Percentiles rank a stretch among this genome's conserved stretches.
Conservation (phyloP, 768 basidiomycete genomes). For the Glaciozyma martinii region DNA sequence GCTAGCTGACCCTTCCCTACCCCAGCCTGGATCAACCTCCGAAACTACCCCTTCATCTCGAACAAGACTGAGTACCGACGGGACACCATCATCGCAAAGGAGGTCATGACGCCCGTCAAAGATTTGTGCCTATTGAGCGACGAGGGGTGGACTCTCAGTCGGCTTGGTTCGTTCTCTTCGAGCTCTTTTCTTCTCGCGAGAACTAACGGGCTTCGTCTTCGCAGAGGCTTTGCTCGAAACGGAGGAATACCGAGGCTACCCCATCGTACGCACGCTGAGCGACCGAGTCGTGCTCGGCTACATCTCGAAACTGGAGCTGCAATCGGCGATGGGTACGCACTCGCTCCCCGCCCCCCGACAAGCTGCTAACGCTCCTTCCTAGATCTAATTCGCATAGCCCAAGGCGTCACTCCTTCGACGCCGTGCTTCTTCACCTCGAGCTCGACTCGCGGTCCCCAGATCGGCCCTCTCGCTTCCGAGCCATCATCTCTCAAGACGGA, state of each 20-base stretch:
- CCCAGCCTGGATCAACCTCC: conserved; percentile 34
- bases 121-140: conserved; percentile 73
- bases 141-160: conserved; percentile 57
- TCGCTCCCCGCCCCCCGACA: neutral
- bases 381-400: conserved; percentile 1
- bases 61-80: conserved; percentile 33
- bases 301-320: conserved; percentile 81
- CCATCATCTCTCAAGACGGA: neutral
- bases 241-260: conserved; percentile 31
- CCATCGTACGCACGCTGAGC: conserved; percentile 11
- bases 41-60: conserved; percentile 33
- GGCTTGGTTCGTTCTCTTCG: conserved; percentile 52
- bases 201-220: conserved; percentile 69
- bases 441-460: neutral
- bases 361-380: neutral
- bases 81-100: conserved; percentile 23
- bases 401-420: neutral
- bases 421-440: conserved; percentile 17
- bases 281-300: conserved; percentile 64
- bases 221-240: conserved; percentile 17
- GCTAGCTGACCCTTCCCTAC: neutral
- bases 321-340: conserved; percentile 59
- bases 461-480: neutral
- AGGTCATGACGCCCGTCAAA: conserved; percentile 30
- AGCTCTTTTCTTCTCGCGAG: conserved; percentile 47